phyloP scores from a whole-genome alignment of 352 stramenopile genomes.

The Plasmopara muralis region DNA sequence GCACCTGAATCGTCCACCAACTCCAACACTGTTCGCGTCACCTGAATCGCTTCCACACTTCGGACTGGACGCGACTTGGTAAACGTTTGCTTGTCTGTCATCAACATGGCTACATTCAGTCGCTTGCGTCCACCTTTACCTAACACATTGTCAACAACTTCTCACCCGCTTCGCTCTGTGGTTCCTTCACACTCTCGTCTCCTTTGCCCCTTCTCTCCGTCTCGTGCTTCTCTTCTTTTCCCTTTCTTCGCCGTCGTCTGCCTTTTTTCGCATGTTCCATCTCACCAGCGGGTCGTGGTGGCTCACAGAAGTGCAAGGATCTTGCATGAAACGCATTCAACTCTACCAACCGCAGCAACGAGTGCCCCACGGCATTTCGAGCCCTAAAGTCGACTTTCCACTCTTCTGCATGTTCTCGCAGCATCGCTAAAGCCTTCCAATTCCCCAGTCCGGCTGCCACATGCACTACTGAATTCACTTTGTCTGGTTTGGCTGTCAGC shows the following conservation, averaged over 20 bases:
- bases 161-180: conserved; percentile 35
- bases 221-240: conserved; percentile 7
- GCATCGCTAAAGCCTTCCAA: conserved; percentile 33
- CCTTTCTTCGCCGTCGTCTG: neutral
- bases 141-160: neutral
- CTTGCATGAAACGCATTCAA: conserved; percentile 50
- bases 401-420: conserved; percentile 23
- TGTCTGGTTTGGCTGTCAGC: conserved; percentile 31
- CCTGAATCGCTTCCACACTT: conserved; percentile 22
- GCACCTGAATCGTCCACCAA: conserved; percentile 28
- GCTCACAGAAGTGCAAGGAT: conserved; percentile 33
- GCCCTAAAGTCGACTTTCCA: conserved; percentile 20
- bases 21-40: conserved; percentile 34
- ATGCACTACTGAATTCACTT: conserved; percentile 45
- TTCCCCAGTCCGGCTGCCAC: conserved; percentile 44
- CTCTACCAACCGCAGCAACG: conserved; percentile 39
- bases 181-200: conserved; percentile 4
- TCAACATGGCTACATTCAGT: conserved; percentile 1
- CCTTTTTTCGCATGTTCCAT: neutral
- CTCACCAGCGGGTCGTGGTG: conserved; percentile 8
- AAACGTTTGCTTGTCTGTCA: conserved; percentile 36
- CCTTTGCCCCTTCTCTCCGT: conserved; percentile 4
- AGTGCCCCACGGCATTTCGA: conserved; percentile 30
- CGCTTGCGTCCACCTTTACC: too few species aligned
- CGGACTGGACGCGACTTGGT: conserved; percentile 26